phyloP scores from a whole-genome alignment of 2,329 filamentous ascomycete genomes.

The Curvularia spicifera region DNA sequence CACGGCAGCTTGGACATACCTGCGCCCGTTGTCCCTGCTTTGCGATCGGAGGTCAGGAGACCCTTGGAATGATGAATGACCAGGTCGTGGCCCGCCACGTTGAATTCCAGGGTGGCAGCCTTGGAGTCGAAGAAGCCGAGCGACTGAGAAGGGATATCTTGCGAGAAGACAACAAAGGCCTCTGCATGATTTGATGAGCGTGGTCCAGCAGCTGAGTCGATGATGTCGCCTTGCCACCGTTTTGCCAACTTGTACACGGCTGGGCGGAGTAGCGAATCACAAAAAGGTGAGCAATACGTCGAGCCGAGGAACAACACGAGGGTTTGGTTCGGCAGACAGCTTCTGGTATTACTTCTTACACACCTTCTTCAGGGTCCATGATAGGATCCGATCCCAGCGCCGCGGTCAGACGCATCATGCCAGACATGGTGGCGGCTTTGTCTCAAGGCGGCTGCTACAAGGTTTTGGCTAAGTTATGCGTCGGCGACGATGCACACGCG shows the following conservation, averaged over 20 bases:
- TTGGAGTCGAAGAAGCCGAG: slow-evolving; percentile 83
- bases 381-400: slow-evolving; percentile 57
- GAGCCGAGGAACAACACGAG: slow-evolving; percentile 22
- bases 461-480: slow-evolving; percentile 1
- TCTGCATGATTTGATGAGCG: slow-evolving; percentile 61
- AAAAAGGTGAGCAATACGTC: slow-evolving; percentile 18
- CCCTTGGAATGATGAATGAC: slow-evolving; percentile 83
- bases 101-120: slow-evolving; percentile 68
- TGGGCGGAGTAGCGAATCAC: slow-evolving; percentile 27
- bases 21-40: slow-evolving; percentile 76
- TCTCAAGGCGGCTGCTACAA: neutral
- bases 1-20: slow-evolving; percentile 50
- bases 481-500: neutral
- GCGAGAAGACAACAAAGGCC: slow-evolving; percentile 85
- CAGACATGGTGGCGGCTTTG: slow-evolving; percentile 8
- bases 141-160: slow-evolving; percentile 68
- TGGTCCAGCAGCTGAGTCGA: slow-evolving; percentile 1
- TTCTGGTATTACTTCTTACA: slow-evolving; percentile 17
- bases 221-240: neutral
- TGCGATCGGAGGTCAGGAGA: slow-evolving; percentile 76
- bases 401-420: slow-evolving; percentile 31
- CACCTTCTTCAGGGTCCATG: slow-evolving; percentile 66
- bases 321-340: slow-evolving; percentile 21
- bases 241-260: neutral
- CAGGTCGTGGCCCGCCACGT: slow-evolving; percentile 72